phyloP scores from a whole-genome alignment of 768 basidiomycete genomes.

The Boletales sp. region DNA sequence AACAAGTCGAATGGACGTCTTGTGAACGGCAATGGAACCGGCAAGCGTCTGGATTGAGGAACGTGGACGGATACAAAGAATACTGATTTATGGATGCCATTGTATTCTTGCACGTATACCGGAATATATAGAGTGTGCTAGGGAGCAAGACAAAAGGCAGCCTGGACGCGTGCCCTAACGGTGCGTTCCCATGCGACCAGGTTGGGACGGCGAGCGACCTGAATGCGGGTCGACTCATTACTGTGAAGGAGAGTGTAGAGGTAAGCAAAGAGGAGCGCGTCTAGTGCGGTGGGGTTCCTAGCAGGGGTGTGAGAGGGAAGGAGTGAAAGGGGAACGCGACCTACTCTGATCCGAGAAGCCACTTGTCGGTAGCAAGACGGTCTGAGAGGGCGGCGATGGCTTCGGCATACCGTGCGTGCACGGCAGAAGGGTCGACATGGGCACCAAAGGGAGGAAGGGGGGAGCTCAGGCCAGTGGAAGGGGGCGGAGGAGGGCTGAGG shows the following conservation, averaged over 20 bases:
- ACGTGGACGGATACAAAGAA: neutral
- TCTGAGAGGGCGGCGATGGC: slow-evolving; percentile 73
- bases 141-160: slow-evolving; percentile 39
- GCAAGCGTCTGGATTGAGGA: slow-evolving; percentile 18
- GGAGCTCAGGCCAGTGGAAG: slow-evolving; percentile 65
- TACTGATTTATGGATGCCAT: neutral
- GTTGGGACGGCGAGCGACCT: slow-evolving; percentile 69
- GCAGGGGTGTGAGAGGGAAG: slow-evolving; percentile 4
- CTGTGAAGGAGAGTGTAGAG: slow-evolving; percentile 61
- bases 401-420: slow-evolving; percentile 62
- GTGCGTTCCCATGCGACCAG: slow-evolving; percentile 78
- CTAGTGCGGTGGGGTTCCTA: slow-evolving; percentile 75
- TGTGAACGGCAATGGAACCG: slow-evolving; percentile 13
- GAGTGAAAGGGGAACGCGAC: slow-evolving; percentile 15
- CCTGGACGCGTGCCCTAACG: slow-evolving; percentile 56
- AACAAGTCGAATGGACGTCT: slow-evolving; percentile 10
- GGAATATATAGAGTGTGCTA: slow-evolving; percentile 14
- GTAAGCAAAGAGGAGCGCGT: slow-evolving; percentile 82
- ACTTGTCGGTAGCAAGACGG: slow-evolving; percentile 70
- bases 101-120: slow-evolving; percentile 13
- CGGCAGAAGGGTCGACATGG: slow-evolving; percentile 46
- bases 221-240: slow-evolving; percentile 44
- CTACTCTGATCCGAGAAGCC: slow-evolving; percentile 78
- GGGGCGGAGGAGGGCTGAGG: slow-evolving; percentile 63
- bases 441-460: slow-evolving; percentile 58